Evolutionary conservation across 768 basidiomycete genomes (phyloP).

Genomic region (Trametes cingulata): DNA sequence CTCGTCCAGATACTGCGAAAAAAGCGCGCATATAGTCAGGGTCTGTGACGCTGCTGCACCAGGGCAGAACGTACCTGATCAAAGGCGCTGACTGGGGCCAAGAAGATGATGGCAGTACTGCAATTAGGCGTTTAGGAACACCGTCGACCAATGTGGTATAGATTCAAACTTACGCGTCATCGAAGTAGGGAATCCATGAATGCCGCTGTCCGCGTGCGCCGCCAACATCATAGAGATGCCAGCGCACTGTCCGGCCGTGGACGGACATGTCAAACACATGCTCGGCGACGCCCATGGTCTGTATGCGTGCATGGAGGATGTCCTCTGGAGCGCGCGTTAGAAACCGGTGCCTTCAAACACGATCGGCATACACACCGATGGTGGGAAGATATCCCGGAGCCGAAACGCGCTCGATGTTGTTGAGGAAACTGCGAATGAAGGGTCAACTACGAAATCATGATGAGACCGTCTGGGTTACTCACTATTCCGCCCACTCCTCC

Average conservation of each 20-base stretch:
- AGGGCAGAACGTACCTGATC: slow-evolving; percentile 59
- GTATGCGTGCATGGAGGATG: slow-evolving; percentile 86
- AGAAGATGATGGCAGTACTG: slow-evolving; percentile 75
- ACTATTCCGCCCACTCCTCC: slow-evolving; percentile 92
- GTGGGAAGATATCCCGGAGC: slow-evolving; percentile 70
- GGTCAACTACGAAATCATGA: slow-evolving; percentile 16
- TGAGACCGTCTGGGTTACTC: slow-evolving; percentile 33
- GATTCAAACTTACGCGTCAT: slow-evolving; percentile 58
- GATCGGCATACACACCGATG: slow-evolving; percentile 49
- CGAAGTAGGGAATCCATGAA: slow-evolving; percentile 86
- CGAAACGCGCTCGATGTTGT: slow-evolving; percentile 71
- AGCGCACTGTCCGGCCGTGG: slow-evolving; percentile 74
- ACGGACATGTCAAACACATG: slow-evolving; percentile 82
- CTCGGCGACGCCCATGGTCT: slow-evolving; percentile 87
- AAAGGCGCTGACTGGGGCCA: slow-evolving; percentile 84
- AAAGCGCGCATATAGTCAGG: slow-evolving; percentile 3
- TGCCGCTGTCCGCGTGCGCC: slow-evolving; percentile 78
- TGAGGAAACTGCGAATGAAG: slow-evolving; percentile 58
- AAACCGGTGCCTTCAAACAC: not conserved
- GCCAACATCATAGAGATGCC: slow-evolving; percentile 83
- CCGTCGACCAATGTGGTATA: not conserved
- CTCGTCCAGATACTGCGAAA: slow-evolving; percentile 75
- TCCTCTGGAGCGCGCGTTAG: slow-evolving; percentile 53
- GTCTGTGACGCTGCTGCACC: not conserved
- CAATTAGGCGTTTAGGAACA: not conserved